phyloP scores from a whole-genome alignment of 192 early-diverging fungal genomes.

The Haplosporangium gracile region DNA sequence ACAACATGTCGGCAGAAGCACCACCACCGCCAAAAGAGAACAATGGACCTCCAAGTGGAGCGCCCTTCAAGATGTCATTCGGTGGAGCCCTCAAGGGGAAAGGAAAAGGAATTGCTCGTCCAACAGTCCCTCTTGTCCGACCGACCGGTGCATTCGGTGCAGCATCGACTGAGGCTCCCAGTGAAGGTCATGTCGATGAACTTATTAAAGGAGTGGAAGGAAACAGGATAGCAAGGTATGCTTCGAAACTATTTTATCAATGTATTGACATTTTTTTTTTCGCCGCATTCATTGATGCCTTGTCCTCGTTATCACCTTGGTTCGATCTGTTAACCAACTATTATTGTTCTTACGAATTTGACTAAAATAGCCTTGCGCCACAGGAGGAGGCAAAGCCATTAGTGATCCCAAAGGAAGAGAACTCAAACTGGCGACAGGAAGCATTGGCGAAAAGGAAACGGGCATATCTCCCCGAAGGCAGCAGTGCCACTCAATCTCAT shows the following conservation, averaged over 20 bases:
- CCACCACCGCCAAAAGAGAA: background rate
- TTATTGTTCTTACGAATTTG: background rate
- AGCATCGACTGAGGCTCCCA: background rate
- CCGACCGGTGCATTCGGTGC: constrained; percentile 45
- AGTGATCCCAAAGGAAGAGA: constrained; percentile 59
- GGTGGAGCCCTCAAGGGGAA: constrained; percentile 2
- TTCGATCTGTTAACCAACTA: background rate
- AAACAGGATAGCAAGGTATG: constrained; percentile 61
- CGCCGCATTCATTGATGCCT: background rate
- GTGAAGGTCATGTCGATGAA: constrained; percentile 48
- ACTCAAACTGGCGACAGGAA: constrained; percentile 59
- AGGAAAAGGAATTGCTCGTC: constrained; percentile 19
- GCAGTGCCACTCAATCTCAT: constrained; percentile 5
- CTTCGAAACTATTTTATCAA: background rate
- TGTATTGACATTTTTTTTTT: too few relatives aligned
- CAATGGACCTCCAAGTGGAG: constrained; percentile 5
- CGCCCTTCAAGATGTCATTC: constrained; percentile 42
- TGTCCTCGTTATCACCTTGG: background rate
- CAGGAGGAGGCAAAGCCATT: constrained; percentile 51
- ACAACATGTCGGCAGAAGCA: constrained; percentile 23
- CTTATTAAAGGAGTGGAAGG: constrained; percentile 62
- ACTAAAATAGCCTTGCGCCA: constrained; percentile 43
- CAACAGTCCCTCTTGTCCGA: constrained; percentile 25
- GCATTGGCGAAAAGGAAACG: constrained; percentile 53
- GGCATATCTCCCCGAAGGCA: constrained; percentile 38